Evolutionary conservation across 768 basidiomycete genomes (phyloP).

Genomic region (Strobilomyces dryophilus): DNA sequence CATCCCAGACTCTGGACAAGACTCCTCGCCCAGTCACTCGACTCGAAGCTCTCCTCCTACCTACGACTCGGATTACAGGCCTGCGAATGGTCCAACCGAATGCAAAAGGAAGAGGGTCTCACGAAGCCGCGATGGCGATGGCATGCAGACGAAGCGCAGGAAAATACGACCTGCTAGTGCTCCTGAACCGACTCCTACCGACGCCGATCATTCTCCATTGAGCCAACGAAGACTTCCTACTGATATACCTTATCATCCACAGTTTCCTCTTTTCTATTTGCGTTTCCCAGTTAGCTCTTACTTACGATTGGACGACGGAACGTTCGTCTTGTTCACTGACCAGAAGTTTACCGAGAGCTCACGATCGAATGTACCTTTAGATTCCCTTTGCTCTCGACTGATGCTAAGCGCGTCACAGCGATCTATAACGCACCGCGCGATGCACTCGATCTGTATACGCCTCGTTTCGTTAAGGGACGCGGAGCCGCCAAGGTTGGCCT

Average conservation of each 20-base stretch:
- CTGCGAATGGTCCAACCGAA: slow-evolving; percentile 13
- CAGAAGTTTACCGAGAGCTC: not conserved
- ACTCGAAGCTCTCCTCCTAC: slow-evolving; percentile 4
- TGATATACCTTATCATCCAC: slow-evolving; percentile 40
- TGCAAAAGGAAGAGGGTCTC: slow-evolving; percentile 18
- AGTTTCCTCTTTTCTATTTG: slow-evolving; percentile 63
- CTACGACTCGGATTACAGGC: slow-evolving; percentile 8
- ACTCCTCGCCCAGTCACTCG: not conserved
- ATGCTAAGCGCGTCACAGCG: slow-evolving; percentile 34
- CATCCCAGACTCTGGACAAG: not conserved
- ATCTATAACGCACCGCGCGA: slow-evolving; percentile 57
- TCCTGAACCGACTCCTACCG: not conserved
- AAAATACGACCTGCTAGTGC: not conserved
- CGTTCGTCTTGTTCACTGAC: slow-evolving; percentile 32
- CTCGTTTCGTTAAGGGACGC: slow-evolving; percentile 68
- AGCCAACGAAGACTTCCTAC: slow-evolving; percentile 49
- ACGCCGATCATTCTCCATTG: slow-evolving; percentile 1
- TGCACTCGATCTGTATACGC: slow-evolving; percentile 69
- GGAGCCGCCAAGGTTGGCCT: slow-evolving; percentile 68
- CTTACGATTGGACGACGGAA: slow-evolving; percentile 35
- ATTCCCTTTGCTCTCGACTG: slow-evolving; percentile 12
- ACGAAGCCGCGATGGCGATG: slow-evolving; percentile 8
- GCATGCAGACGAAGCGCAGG: slow-evolving; percentile 9
- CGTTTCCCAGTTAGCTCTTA: slow-evolving; percentile 65
- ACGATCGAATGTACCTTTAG: slow-evolving; percentile 9